Percentiles rank a stretch among this genome's conserved stretches.
Evolutionary conservation across 2,329 filamentous ascomycete species (phyloP).

Genomic region (Trichoderma harzianum): DNA sequence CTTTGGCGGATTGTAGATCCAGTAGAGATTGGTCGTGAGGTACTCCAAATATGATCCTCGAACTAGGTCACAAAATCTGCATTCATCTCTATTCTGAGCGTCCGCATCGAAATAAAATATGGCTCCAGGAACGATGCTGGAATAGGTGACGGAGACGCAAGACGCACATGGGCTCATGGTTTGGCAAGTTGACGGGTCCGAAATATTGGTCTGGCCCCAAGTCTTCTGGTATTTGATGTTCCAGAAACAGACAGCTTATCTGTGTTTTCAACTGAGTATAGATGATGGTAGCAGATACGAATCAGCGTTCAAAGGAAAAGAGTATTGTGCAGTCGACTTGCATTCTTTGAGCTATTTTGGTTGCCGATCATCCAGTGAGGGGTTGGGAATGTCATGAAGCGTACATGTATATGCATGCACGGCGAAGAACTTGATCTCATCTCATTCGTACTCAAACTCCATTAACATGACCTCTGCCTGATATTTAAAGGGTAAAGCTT

Average conservation of each 20-base stretch:
- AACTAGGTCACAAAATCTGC: not conserved
- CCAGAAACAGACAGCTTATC: not conserved
- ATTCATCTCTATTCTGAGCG: not conserved
- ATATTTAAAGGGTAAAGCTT: not conserved
- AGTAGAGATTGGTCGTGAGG: not conserved
- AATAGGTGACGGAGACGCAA: not conserved
- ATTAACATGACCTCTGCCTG: not conserved
- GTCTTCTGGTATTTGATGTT: not conserved
- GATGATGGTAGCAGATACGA: not conserved
- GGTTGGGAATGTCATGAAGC: not conserved
- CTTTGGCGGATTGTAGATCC: not conserved
- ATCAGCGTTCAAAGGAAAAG: too few species aligned
- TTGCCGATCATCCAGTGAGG: not conserved
- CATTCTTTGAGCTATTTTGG: not conserved
- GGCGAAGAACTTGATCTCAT: not conserved
- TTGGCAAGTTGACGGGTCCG: not conserved
- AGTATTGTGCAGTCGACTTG: not conserved
- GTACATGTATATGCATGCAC: not conserved
- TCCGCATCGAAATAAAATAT: not conserved
- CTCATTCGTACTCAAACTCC: not conserved
- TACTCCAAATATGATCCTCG: not conserved
- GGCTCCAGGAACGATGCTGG: not conserved
- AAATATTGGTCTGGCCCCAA: not conserved
- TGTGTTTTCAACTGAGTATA: not conserved
- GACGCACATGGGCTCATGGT: not conserved